Base-by-base conservation (phyloP, 2,329 filamentous ascomycete species). In the Colletotrichum coccodes region DNA sequence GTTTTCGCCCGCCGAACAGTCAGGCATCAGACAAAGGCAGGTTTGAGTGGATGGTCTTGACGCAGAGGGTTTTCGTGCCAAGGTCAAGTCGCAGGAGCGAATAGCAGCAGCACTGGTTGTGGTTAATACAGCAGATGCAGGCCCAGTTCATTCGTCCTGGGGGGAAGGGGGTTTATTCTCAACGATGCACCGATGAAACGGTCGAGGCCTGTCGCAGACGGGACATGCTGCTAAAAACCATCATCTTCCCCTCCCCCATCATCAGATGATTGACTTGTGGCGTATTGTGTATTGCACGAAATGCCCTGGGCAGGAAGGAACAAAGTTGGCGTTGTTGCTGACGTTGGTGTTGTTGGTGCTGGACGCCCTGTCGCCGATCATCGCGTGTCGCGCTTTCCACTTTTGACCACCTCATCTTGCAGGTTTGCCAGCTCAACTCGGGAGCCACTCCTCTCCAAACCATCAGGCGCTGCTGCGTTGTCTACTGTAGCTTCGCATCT, bases 401-500 rank as follows among this genome's bases (percentile, higher is more conserved):
- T 23, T 49, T 42, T 46, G 34, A 49, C 47, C 66, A 69, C 62
- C 44, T 69, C 66, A 69, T 66, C 61, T 32, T 60, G 61, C 66
- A 69, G 61, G 34, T 40, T 32, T 64, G 62, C 62, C 62, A 65
- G 61, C 65, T 49, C 54, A 67, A 21, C 44, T 52, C 14, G 11
- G 23, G 34, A 23, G 46, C 47, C 40, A 40, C 23, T n/a, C 34
- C 28, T 30, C n/a, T 21, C 21, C 23, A 28, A n/a, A 6, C 50
- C 40, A 49, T 64, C 36, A 21, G 54, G 49, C 26, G 40, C 46
- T 21, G 26, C 44, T 28, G 30, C n/a, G 46, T 23, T 49, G 53
- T 34, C 57, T 30, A n/a, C n/a, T n/a, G n/a, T n/a, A 34, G 32
- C 36, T 32, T 54, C 23, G n/a, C 26, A 53, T 30, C 40, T 11